phyloP scores from a whole-genome alignment of 2,329 filamentous ascomycete genomes.

The Claviceps capensis region DNA sequence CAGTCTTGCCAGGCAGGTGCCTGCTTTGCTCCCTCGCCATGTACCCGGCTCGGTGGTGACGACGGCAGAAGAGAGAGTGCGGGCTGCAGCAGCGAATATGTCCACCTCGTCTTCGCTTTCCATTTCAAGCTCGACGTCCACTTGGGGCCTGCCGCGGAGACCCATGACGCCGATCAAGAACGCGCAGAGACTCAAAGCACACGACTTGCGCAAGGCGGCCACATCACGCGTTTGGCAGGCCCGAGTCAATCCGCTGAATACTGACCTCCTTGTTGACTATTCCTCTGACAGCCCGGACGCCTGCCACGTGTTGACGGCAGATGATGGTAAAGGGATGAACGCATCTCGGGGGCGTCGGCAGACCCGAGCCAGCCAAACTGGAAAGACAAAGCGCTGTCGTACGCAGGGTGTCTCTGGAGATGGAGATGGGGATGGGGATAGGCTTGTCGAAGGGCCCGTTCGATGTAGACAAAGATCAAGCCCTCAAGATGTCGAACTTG shows the following conservation, averaged over 20 bases:
- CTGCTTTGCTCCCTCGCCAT: constrained; percentile 1
- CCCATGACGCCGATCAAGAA: background rate
- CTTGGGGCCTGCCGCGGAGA: background rate
- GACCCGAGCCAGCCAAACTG: background rate
- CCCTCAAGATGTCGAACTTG: background rate
- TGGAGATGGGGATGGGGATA: background rate
- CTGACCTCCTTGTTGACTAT: background rate
- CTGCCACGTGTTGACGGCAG: background rate
- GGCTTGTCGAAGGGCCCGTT: too few species aligned
- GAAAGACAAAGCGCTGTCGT: too few species aligned
- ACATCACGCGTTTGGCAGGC: background rate
- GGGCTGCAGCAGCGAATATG: background rate
- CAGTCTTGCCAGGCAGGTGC: constrained; percentile 1
- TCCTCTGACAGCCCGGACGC: background rate
- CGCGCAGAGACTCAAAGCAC: background rate
- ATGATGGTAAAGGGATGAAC: background rate
- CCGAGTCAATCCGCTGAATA: background rate
- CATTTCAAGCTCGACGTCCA: background rate
- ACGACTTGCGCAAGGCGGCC: background rate
- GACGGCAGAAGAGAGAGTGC: constrained; percentile 2
- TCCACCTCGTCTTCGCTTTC: background rate
- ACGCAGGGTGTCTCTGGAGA: background rate
- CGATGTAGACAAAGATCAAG: background rate
- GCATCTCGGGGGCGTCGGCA: background rate
- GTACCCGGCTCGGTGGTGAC: constrained; percentile 1